These are phyloP conservation scores for Aaosphaeria arxii DNA, from an alignment of 2,329 filamentous ascomycete species.

Conservation along the genomic window DNA sequence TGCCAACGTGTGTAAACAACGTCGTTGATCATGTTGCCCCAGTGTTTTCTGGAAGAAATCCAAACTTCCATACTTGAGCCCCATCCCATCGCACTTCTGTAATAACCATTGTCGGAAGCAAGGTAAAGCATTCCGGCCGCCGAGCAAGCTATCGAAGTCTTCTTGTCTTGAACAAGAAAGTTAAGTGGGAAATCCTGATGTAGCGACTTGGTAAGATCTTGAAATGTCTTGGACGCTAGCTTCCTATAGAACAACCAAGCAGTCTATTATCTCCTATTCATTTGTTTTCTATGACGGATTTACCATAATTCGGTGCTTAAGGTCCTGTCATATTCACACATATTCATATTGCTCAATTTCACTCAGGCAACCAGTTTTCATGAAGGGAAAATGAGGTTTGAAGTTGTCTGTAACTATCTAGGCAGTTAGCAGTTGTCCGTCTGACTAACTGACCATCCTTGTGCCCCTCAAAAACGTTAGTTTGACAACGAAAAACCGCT, in stretches of 20 bases:
- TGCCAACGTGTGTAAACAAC: not conserved
- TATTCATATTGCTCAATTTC: too few species aligned
- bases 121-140: constrained; percentile 11
- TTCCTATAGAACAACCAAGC: not conserved
- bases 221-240: constrained; percentile 1
- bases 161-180: not conserved
- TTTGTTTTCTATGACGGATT: not conserved
- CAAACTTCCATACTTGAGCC: not conserved
- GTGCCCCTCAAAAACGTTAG: too few species aligned
- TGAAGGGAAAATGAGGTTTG: too few species aligned
- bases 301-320: not conserved
- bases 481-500: too few species aligned
- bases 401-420: too few species aligned
- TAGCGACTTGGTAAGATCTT: constrained; percentile 8
- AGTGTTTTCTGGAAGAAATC: not conserved
- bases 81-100: not conserved
- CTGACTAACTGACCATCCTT: too few species aligned
- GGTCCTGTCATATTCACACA: not conserved
- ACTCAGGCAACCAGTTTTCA: too few species aligned
- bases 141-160: constrained; percentile 1
- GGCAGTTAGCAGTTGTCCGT: too few species aligned
- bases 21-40: not conserved
- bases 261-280: not conserved
- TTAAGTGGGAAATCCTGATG: not conserved
- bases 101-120: constrained; percentile 7